Base-by-base conservation (phyloP, 2,329 filamentous ascomycete genomes). In the Setomelanomma holmii region DNA sequence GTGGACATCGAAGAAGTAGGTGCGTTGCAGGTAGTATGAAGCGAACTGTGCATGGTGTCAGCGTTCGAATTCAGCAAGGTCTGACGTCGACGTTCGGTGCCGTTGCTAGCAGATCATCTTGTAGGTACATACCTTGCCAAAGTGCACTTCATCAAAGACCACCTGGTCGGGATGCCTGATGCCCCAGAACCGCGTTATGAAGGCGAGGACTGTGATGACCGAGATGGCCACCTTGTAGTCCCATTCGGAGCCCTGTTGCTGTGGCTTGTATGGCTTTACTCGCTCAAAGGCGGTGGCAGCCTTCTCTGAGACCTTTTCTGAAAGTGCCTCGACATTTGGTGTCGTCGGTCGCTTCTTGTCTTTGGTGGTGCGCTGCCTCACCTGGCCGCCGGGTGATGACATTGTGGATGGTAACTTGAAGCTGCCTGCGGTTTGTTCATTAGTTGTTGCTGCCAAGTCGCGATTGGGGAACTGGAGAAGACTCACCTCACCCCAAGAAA, bases 1-100 rank as follows among this genome's bases (percentile, higher is more conserved):
- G 76, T 99, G 95, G 49, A 99, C 95, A 80, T 99, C 95, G 86
- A 99, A 99, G 84, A 99, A 99, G 82, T 98, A 99, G 57, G 92
- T 97, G 68, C 92, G 89, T 79, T 97, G 89, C 66, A 99, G 88
- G 76, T 99, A 99, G 76, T 88, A 86, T 11, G 84, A 86, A 60
- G 79, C 80, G 60, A 82, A 82, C 78, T 81, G 52, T 19, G 16
- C 11, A 21, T 17, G 20, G 17, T 23, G 49, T 72, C 51, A 72
- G 68, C 61, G 21, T 57, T 21, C 27, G 43, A 5, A 27, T 41
- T 33, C 44, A 47, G 33, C 40, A 20, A 20, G 14, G 10, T 20
- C 7, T 12, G 14, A 34, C 24, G 20, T 34, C 36, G 30, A n/a
- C 20, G n/a, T n/a, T n/a, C n/a, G n/a, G n/a, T n/a, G n/a, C n/a